These are phyloP conservation scores for Zymoseptoria crescenta DNA, from an alignment of 2,329 filamentous ascomycete species.

Conservation along the genomic window DNA sequence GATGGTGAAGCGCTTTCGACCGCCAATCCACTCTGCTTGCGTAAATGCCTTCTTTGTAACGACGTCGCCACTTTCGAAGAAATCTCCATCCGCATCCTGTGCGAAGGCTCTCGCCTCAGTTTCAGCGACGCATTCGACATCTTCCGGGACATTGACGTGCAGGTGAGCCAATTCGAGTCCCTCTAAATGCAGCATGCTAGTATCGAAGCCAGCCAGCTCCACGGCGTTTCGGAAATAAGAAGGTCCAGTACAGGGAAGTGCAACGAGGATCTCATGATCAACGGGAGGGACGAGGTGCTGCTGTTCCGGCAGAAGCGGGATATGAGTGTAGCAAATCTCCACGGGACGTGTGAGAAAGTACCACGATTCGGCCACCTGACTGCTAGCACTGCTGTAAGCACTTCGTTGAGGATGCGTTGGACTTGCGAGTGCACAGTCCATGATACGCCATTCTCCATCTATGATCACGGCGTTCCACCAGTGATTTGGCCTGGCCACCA, in stretches of 20 bases:
- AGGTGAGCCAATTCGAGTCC: conserved; percentile 90
- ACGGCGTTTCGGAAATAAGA: conserved; percentile 78
- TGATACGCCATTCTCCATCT: conserved; percentile 91
- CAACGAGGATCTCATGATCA: conserved; percentile 74
- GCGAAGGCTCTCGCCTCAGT: conserved; percentile 77
- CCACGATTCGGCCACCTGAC: conserved; percentile 70
- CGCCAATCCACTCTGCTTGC: conserved; percentile 84
- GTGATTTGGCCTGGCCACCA: conserved; percentile 82
- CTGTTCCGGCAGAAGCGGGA: conserved; percentile 77
- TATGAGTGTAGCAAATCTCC: conserved; percentile 92
- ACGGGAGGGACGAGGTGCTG: conserved; percentile 90
- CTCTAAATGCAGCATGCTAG: conserved; percentile 74
- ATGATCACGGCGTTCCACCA: conserved; percentile 96
- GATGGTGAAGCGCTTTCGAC: conserved; percentile 83
- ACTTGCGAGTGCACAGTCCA: conserved; percentile 87
- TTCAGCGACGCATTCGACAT: conserved; percentile 87
- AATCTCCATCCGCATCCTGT: conserved; percentile 78
- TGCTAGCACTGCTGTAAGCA: conserved; percentile 65
- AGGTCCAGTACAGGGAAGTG: conserved; percentile 77
- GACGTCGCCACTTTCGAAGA: conserved; percentile 84
- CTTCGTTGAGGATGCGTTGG: conserved; percentile 78
- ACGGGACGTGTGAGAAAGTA: conserved; percentile 88
- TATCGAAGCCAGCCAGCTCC: conserved; percentile 83
- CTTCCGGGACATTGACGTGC: conserved; percentile 76
- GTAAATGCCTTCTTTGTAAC: conserved; percentile 79